Conservation (phyloP, 2,329 filamentous ascomycete genomes). For the Ampelomyces quisqualis region DNA sequence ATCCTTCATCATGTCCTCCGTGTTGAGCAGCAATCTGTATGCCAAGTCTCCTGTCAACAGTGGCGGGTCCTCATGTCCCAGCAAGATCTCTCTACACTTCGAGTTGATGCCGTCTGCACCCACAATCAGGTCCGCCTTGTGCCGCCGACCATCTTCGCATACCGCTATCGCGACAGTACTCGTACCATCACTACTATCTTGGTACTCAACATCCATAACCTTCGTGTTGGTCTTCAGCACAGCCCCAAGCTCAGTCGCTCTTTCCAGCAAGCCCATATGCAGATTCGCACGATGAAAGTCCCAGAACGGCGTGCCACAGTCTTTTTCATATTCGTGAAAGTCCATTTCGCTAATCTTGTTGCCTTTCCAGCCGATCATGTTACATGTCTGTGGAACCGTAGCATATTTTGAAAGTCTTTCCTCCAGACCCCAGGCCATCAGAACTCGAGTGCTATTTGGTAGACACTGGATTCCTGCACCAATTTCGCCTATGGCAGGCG, state of each 20-base stretch:
- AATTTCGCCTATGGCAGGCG: conserved; percentile 51
- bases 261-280: conserved; percentile 51
- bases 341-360: conserved; percentile 52
- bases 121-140: conserved; percentile 49
- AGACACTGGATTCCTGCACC: conserved; percentile 56
- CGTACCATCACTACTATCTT: conserved; percentile 3
- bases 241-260: conserved; percentile 53
- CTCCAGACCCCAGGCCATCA: conserved; percentile 54
- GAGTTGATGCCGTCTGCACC: conserved; percentile 54
- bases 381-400: conserved; percentile 46
- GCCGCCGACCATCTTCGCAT: conserved; percentile 42
- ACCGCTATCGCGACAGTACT: conserved; percentile 45
- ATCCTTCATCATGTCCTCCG: conserved; percentile 50
- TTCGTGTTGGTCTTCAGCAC: conserved; percentile 49
- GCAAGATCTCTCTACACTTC: conserved; percentile 48
- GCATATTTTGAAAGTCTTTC: conserved; percentile 46
- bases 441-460: conserved; percentile 51
- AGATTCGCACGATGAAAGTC: conserved; percentile 59
- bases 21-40: conserved; percentile 52
- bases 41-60: conserved; percentile 54
- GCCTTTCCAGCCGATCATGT: conserved; percentile 58
- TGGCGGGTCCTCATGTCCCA: conserved; percentile 51
- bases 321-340: conserved; percentile 45
- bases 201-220: conserved; percentile 47
- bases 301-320: conserved; percentile 51